Evolutionary conservation across 495 filamentous ascomycete genomes (phyloP).

Genomic region (Tirmania nivea): DNA sequence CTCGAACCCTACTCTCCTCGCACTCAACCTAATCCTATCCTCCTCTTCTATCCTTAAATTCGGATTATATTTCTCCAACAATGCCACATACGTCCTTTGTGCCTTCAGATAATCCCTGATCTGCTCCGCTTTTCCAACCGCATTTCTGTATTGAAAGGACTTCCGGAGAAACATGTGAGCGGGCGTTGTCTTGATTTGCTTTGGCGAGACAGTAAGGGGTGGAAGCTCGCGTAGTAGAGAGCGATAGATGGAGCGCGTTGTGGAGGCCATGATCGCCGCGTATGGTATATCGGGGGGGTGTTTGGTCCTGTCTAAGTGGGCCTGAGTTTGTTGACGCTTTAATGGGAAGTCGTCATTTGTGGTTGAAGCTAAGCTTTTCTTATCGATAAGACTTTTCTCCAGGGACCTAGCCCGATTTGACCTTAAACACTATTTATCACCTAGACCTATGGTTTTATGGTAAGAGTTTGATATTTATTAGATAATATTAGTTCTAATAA

Average conservation of each 20-base stretch:
- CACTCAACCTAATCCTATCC: constrained; percentile 61
- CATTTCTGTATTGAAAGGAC: constrained; percentile 4
- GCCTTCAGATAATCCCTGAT: constrained; percentile 56
- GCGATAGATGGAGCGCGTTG: constrained; percentile 64
- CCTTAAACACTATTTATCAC: no score
- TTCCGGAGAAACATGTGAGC: constrained; percentile 36
- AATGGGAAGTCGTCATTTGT: no score
- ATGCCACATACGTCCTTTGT: constrained; percentile 54
- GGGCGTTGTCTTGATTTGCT: constrained; percentile 23
- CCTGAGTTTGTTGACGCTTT: no score
- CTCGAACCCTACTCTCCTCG: constrained; percentile 72
- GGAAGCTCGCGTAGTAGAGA: constrained; percentile 80
- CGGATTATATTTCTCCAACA: constrained; percentile 84
- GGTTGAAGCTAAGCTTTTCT: no score
- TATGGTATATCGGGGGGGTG: no score
- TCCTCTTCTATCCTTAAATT: constrained; percentile 68
- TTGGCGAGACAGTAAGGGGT: constrained; percentile 33
- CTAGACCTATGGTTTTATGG: no score
- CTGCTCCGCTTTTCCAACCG: constrained; percentile 38
- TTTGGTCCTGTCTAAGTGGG: no score
- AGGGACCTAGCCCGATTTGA: no score
- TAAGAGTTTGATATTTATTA: no score
- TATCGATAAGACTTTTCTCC: no score
- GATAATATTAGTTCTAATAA: no score
- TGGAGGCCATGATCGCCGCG: no score